Conservation (phyloP, 1,139 yeast genomes). For the Geotrichum cucujoidarum region DNA sequence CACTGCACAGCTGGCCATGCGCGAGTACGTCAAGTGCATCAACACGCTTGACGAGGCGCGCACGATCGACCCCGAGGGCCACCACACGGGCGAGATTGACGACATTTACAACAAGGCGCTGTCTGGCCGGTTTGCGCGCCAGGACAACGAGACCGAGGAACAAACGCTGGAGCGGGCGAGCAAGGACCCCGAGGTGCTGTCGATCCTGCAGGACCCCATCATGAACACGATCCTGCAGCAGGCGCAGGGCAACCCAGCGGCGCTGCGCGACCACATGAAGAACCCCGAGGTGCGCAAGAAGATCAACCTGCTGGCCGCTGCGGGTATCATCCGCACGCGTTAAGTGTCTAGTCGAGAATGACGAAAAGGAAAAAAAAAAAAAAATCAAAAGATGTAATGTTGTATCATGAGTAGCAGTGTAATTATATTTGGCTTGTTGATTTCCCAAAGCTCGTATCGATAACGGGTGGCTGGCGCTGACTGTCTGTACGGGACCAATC, state of each 20-base stretch:
- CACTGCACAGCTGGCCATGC: slow-evolving; percentile 85
- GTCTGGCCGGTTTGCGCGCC: slow-evolving; percentile 69
- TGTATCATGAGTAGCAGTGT: no score
- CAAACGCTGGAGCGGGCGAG: slow-evolving; percentile 88
- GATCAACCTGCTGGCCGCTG: slow-evolving; percentile 86
- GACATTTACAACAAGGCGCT: slow-evolving; percentile 74
- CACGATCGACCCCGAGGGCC: slow-evolving; percentile 62
- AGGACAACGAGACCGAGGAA: slow-evolving; percentile 90
- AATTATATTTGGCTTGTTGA: neutral
- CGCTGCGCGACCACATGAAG: slow-evolving; percentile 95
- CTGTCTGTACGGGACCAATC: no score
- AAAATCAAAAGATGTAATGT: neutral
- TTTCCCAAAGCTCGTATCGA: no score
- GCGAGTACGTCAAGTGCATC: slow-evolving; percentile 75
- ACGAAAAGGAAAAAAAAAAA: neutral
- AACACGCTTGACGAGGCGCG: slow-evolving; percentile 81
- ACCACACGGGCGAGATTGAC: slow-evolving; percentile 70
- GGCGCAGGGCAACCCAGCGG: slow-evolving; percentile 94
- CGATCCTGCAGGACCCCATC: slow-evolving; percentile 90
- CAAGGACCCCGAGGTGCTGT: slow-evolving; percentile 89
- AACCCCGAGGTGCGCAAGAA: slow-evolving; percentile 89
- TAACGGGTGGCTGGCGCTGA: no score
- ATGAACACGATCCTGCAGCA: slow-evolving; percentile 94
- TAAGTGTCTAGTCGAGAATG: slow-evolving; percentile 32
- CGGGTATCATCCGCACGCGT: slow-evolving; percentile 94